phyloP scores from a whole-genome alignment of 371 early-diverging fungal genomes.

The Globomyces sp. region DNA sequence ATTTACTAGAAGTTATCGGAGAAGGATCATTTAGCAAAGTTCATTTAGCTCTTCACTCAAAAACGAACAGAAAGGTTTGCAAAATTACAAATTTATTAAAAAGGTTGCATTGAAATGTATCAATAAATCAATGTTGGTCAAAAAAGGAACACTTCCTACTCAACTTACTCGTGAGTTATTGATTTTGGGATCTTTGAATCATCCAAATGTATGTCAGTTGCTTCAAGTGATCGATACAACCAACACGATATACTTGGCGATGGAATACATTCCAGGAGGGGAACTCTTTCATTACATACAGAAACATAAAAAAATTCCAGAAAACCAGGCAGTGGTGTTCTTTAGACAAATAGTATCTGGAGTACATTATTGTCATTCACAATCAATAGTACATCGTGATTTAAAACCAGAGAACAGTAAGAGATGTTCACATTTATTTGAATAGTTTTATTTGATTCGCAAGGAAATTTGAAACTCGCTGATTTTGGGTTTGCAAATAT shows the following conservation, averaged over 20 bases:
- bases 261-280: constrained; percentile 48
- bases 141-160: constrained; percentile 18
- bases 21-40: constrained; percentile 48
- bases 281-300: constrained; percentile 47
- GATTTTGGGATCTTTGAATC: constrained; percentile 48
- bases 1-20: constrained; percentile 35
- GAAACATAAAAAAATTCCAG: constrained; percentile 24
- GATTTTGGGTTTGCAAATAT: constrained; percentile 54
- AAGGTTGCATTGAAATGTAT: constrained; percentile 38
- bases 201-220: constrained; percentile 54
- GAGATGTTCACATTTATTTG: neutral
- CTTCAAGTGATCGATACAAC: constrained; percentile 54
- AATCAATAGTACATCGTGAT: constrained; percentile 48
- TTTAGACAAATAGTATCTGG: constrained; percentile 43
- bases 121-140: constrained; percentile 18
- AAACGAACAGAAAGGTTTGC: constrained; percentile 34
- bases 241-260: constrained; percentile 43
- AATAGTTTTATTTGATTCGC: constrained; percentile 35
- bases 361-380: constrained; percentile 46
- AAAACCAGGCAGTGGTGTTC: constrained; percentile 29
- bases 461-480: constrained; percentile 35
- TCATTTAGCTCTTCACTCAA: constrained; percentile 40
- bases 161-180: constrained; percentile 52
- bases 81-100: neutral
- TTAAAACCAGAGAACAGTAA: constrained; percentile 46